Evolutionary conservation across 345 rosid genomes (phyloP), one percentile per base, ranked within the genome.

Genomic region (Lepidium didymum): DNA sequence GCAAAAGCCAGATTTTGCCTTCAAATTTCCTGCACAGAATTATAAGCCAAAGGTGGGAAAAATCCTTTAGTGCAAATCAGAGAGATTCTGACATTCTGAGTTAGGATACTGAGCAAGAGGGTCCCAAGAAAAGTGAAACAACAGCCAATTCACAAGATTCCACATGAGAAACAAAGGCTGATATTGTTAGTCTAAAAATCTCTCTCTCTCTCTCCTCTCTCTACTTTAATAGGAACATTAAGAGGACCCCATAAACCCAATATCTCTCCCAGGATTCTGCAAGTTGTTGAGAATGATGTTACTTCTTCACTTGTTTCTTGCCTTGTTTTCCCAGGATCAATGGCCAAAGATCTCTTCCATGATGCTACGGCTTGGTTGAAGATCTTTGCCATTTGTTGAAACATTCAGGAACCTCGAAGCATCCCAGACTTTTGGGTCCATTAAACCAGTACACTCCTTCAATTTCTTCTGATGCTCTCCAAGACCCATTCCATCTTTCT

Each of bases 311-410:
- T 69, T 76, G 70, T 68, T 73, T 54, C 67, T 67, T 47, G 68
- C 53, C 82, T 80, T 70, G 70, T 68, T 68, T 45, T 72, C 75
- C 72, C 75, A 73, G 37, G 83, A 51, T 49, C 73, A 65, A 56
- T 66, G 42, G 35, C 89, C 86, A 57, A 81, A 80, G 43, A 84
- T 81, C 79, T 82, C 90, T 74, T 89, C 87, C 50, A 86, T 82
- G 38, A 86, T 79, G 75, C 81, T 83, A 57, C 73, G 52, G 0
- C 82, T 83, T 11, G 88, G 88, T 54, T 81, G 79, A 52, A 86
- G 70, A 64, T 83, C 83, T 13, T 81, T 77, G 27, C 80, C 85
- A 43, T 68, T 74, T 19, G 36, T 68, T 4, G 83, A 74, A 59
- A 74, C 47, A 23, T 58, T 25, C 16, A 3, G 11, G 11, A 36